Evolutionary conservation across 2,329 filamentous ascomycete genomes (phyloP).

Genomic region (Alternaria sp.): DNA sequence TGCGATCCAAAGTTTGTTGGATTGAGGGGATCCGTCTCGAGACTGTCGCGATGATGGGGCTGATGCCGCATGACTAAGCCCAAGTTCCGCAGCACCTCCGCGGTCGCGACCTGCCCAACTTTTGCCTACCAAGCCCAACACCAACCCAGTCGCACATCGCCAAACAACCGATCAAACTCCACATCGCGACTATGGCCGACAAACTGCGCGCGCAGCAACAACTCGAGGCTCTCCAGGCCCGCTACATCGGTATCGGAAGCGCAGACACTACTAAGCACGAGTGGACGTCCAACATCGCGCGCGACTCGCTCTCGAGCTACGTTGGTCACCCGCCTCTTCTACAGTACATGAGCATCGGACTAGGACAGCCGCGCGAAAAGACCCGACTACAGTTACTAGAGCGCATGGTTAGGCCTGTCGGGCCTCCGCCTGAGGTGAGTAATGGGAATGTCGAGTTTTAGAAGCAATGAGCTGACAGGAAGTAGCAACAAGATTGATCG

Average conservation of each 20-base stretch:
- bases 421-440: conserved; percentile 67
- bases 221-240: conserved; percentile 93
- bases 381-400: conserved; percentile 82
- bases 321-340: conserved; percentile 88
- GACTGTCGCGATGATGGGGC: not conserved
- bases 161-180: not conserved
- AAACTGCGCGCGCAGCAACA: conserved; percentile 98
- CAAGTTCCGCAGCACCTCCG: conserved; percentile 12
- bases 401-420: conserved; percentile 70
- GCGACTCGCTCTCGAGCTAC: conserved; percentile 89
- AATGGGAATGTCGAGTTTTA: not conserved
- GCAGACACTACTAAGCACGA: conserved; percentile 97
- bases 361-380: conserved; percentile 83
- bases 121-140: not conserved
- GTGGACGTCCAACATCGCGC: conserved; percentile 94
- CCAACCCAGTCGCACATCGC: not conserved
- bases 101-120: conserved; percentile 6
- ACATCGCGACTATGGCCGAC: conserved; percentile 76
- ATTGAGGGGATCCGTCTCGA: not conserved
- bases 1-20: not conserved
- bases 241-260: conserved; percentile 94
- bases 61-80: conserved; percentile 11
- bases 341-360: conserved; percentile 85
- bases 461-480: conserved; percentile 7
- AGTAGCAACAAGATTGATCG: conserved; percentile 31